A percentile compares a stretch with the other conserved stretches of the same genome.
Conservation (phyloP, 176 grass and related monocot genomes). For the Phoenix dactylifera region DNA sequence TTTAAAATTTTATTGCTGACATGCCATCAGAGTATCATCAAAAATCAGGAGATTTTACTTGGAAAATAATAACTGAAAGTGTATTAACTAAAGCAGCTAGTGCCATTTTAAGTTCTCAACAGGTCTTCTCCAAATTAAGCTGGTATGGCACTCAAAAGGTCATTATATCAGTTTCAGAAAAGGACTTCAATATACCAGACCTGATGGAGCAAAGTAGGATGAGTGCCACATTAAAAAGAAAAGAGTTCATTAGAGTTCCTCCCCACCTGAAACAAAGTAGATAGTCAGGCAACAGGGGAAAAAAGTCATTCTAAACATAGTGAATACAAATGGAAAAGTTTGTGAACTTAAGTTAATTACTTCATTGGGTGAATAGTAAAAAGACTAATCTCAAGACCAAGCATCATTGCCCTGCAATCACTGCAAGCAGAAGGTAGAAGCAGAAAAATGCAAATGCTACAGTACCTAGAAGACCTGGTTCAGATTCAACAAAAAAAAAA, state of each 20-base stretch:
- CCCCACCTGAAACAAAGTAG: constrained; percentile 66
- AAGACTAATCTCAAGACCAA: constrained; percentile 98
- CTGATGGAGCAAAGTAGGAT: constrained; percentile 99
- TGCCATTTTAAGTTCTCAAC: too few species aligned
- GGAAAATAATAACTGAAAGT: too few species aligned
- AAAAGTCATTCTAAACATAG: background rate
- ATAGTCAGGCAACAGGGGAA: constrained; percentile 16
- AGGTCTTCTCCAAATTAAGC: too few species aligned
- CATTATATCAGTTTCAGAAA: constrained; percentile 1
- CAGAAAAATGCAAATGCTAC: constrained; percentile 99
- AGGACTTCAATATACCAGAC: constrained; percentile 27
- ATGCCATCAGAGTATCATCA: too few species aligned
- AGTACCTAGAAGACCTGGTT: constrained; percentile 93
- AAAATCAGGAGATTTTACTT: too few species aligned
- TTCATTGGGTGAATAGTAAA: constrained; percentile 99
- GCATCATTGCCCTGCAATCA: constrained; percentile 98
- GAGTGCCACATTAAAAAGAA: constrained; percentile 93
- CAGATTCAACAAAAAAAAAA: constrained; percentile 12
- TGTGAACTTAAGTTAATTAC: constrained; percentile 32
- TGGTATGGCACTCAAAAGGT: too few species aligned
- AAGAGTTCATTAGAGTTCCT: constrained; percentile 95
- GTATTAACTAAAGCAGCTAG: too few species aligned
- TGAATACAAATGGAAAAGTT: background rate
- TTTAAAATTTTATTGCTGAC: too few species aligned
- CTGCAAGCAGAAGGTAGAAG: constrained; percentile 91